These are phyloP conservation scores for Colletotrichum tanaceti DNA, from an alignment of 2,329 filamentous ascomycete species.

Conservation along the genomic window DNA sequence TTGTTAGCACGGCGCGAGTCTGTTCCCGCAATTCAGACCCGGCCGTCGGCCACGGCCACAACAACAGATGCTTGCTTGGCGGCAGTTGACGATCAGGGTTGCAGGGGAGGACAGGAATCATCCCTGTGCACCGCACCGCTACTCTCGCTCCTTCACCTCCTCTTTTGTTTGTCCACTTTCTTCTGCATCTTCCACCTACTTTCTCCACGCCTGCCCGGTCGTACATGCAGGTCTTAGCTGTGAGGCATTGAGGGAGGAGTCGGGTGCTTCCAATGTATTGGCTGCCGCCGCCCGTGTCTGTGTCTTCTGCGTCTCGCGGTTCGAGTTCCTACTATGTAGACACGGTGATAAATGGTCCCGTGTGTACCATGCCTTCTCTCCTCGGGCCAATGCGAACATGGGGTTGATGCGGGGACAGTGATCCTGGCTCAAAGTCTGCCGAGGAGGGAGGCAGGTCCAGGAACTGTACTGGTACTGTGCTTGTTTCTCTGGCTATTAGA, in stretches of 20 bases:
- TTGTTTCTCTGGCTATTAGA: slow-evolving; percentile 10
- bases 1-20: slow-evolving; percentile 34
- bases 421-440: neutral
- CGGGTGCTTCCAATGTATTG: slow-evolving; percentile 2
- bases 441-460: slow-evolving; percentile 1
- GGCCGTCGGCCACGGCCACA: slow-evolving; percentile 36
- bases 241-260: slow-evolving; percentile 20
- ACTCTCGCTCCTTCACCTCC: slow-evolving; percentile 27
- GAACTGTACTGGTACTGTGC: slow-evolving; percentile 14
- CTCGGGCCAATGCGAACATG: slow-evolving; percentile 25
- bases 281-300: slow-evolving; percentile 7
- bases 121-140: slow-evolving; percentile 38
- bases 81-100: slow-evolving; percentile 42
- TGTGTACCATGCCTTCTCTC: slow-evolving; percentile 9
- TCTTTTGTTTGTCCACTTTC: slow-evolving; percentile 34
- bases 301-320: slow-evolving; percentile 3
- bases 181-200: slow-evolving; percentile 29
- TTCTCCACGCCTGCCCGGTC: slow-evolving; percentile 36
- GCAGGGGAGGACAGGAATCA: slow-evolving; percentile 35
- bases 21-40: slow-evolving; percentile 32
- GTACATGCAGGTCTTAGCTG: slow-evolving; percentile 32
- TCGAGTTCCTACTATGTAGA: slow-evolving; percentile 21
- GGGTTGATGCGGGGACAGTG: slow-evolving; percentile 10
- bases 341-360: slow-evolving; percentile 23
- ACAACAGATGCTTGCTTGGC: slow-evolving; percentile 41